Evolutionary conservation across 2,329 filamentous ascomycete genomes (phyloP).

Genomic region (Diaporthe vexans): DNA sequence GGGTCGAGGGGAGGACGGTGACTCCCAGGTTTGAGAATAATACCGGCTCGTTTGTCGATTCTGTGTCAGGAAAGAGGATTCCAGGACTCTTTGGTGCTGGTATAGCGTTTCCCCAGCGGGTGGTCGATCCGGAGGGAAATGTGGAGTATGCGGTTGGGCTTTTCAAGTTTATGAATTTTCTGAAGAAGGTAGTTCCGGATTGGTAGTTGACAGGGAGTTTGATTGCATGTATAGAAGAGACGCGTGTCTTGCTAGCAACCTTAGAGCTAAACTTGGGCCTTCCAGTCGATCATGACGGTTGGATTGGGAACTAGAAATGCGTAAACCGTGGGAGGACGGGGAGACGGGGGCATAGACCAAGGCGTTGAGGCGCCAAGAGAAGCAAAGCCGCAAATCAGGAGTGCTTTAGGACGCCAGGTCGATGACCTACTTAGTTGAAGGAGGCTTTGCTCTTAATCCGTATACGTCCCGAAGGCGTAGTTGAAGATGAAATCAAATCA

Average conservation of each 20-base stretch:
- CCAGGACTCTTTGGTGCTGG: slow-evolving; percentile 72
- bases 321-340: background rate
- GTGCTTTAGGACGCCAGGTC: background rate
- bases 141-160: slow-evolving; percentile 74
- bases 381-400: background rate
- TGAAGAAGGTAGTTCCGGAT: slow-evolving; percentile 66
- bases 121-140: slow-evolving; percentile 72
- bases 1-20: slow-evolving; percentile 47
- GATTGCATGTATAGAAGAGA: background rate
- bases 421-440: background rate
- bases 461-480: too few species aligned
- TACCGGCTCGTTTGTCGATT: slow-evolving; percentile 62
- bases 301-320: background rate
- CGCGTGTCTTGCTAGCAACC: background rate
- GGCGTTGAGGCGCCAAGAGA: background rate
- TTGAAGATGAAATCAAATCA: too few species aligned
- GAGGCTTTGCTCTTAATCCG: too few species aligned
- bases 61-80: slow-evolving; percentile 55
- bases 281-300: background rate
- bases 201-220: slow-evolving; percentile 54
- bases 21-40: slow-evolving; percentile 50
- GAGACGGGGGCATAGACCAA: background rate
- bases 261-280: background rate
- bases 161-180: slow-evolving; percentile 76
- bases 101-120: slow-evolving; percentile 73